phyloP scores from a whole-genome alignment of 2,329 filamentous ascomycete genomes.

The Trichoderma koningiopsis region DNA sequence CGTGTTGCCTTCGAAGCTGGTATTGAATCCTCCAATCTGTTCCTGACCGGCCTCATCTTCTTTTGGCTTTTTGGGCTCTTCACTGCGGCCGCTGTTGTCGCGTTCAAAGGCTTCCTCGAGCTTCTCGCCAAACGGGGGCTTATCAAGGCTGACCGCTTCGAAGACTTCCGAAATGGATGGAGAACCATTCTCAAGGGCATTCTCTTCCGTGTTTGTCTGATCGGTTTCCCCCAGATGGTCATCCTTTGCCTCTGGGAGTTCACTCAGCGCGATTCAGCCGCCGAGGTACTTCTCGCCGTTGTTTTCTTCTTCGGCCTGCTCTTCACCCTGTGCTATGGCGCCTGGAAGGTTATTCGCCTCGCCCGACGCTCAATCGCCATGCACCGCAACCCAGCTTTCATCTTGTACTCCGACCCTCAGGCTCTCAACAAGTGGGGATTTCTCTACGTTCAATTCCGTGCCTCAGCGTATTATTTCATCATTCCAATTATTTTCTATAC shows the following conservation, averaged over 20 bases:
- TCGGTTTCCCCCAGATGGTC: conserved; percentile 88
- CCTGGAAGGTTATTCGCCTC: conserved; percentile 85
- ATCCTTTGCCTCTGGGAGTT: conserved; percentile 94
- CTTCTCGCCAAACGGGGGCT: conserved; percentile 70
- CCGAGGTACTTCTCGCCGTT: conserved; percentile 82
- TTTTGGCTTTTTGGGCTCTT: conserved; percentile 82
- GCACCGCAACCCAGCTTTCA: conserved; percentile 96
- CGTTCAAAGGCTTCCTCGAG: conserved; percentile 83
- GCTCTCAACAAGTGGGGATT: conserved; percentile 98
- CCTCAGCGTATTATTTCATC: conserved; percentile 94
- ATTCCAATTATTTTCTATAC: conserved; percentile 77
- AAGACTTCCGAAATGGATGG: conserved; percentile 94
- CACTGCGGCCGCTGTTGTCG: conserved; percentile 69
- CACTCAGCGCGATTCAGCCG: conserved; percentile 80
- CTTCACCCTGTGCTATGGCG: conserved; percentile 78
- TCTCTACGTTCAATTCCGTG: conserved; percentile 94
- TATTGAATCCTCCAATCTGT: conserved; percentile 90
- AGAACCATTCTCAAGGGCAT: conserved; percentile 90
- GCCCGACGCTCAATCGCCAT: conserved; percentile 85
- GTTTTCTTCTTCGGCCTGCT: conserved; percentile 86
- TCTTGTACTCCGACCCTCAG: conserved; percentile 93
- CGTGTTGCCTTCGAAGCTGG: conserved; percentile 82
- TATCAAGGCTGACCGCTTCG: conserved; percentile 84
- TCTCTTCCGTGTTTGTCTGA: conserved; percentile 84
- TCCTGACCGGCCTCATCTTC: conserved; percentile 87